Evolutionary conservation across 2,329 filamentous ascomycete species (phyloP), one percentile per base, ranked within the genome.

Genomic region (Emmonsiellopsis sp.): DNA sequence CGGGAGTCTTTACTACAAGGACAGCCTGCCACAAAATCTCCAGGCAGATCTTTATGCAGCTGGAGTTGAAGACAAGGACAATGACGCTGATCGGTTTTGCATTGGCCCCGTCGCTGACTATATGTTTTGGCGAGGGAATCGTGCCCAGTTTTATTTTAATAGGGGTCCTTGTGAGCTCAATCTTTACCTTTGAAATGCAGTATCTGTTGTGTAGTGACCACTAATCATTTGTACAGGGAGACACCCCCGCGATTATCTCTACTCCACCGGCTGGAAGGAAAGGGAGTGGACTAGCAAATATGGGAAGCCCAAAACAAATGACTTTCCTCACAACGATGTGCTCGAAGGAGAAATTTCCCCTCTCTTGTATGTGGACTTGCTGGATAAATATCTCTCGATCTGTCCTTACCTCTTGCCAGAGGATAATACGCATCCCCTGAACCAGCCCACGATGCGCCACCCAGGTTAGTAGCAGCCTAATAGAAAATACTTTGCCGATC

Each of bases 41-140:
- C 52, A 55, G 30, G 43, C n/a, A 6, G 45, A 51, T 30, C 47
- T 53, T 1, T 49, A 54, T 20, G 26, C 38, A 13, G n/a, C 49
- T 15, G 48, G 41, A 15, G n/a, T 30, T 16, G 15, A 41, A 32
- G 46, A 34, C 26, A 26, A 30, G 10, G 44, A 32, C 11, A 46
- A 13, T 10, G 48, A 56, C 20, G 38, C 55, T 9, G 11, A 9
- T 35, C 40, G 47, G 37, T 56, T 54, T 44, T 56, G 46, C 44
- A 56, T 55, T 47, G 55, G 55, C 6, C 55, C 55, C 1, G 16
- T 31, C 4, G 54, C 56, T 2, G 61, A 64, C 57, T 60, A 62
- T 37, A 63, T 61, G 60, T 61, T 64, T 52, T 62, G 54, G 57
- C 58, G 57, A 57, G 55, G 57, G 13, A 31, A 57, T 47, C 50